A percentile compares a stretch with the other conserved stretches of the same genome.
Evolutionary conservation across 345 rosid species (phyloP).

Genomic region (Salix arbutifolia): DNA sequence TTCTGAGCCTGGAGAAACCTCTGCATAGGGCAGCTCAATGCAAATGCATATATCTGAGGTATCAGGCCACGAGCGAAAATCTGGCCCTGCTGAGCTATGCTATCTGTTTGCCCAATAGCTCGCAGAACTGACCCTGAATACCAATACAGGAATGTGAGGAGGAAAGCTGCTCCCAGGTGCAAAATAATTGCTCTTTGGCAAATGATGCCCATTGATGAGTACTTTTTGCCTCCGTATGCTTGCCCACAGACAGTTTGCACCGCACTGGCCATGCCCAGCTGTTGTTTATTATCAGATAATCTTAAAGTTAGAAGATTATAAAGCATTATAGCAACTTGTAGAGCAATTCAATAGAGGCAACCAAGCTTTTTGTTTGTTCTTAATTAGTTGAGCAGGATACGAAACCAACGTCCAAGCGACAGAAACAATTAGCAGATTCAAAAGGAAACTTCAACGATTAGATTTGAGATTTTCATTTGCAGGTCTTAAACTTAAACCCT

Average conservation of each 20-base stretch:
- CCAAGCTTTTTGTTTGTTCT: not conserved
- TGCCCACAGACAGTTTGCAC: slow-evolving; percentile 96
- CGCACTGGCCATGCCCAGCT: slow-evolving; percentile 98
- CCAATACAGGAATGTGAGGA: slow-evolving; percentile 69
- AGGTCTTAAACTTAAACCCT: not conserved
- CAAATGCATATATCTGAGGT: slow-evolving; percentile 78
- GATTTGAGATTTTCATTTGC: not conserved
- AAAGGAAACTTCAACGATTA: not conserved
- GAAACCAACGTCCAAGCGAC: not conserved
- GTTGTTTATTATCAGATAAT: not conserved
- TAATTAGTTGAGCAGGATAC: not conserved
- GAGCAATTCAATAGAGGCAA: not conserved
- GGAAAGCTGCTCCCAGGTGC: slow-evolving; percentile 65
- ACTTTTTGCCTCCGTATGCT: slow-evolving; percentile 79
- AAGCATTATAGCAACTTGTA: not conserved
- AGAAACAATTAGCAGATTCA: not conserved
- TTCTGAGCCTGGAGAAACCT: slow-evolving; percentile 95
- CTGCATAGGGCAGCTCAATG: slow-evolving; percentile 78
- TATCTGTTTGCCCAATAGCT: slow-evolving; percentile 58
- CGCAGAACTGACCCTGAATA: slow-evolving; percentile 51
- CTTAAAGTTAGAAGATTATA: not conserved
- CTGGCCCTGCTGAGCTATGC: slow-evolving; percentile 64
- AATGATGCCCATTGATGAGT: slow-evolving; percentile 70
- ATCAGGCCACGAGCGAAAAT: slow-evolving; percentile 68
- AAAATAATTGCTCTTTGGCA: slow-evolving; percentile 89